Percentiles rank a stretch among this genome's conserved stretches.
Evolutionary conservation across 345 rosid genomes (phyloP).

Genomic region (Lagerstroemia speciosa): DNA sequence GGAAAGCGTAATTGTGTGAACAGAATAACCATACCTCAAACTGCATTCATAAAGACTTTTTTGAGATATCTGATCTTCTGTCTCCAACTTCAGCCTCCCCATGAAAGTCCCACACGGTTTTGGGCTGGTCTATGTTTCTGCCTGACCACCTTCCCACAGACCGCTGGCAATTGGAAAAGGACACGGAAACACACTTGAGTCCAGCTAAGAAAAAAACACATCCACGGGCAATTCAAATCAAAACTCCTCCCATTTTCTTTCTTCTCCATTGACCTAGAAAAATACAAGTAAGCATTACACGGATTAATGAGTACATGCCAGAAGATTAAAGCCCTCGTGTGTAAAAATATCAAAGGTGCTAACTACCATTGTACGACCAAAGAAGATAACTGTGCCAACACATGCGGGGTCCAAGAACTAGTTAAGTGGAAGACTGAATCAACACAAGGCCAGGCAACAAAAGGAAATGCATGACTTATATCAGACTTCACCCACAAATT

Average conservation of each 20-base stretch:
- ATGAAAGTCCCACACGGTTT: conserved; percentile 13
- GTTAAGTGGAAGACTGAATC: not conserved
- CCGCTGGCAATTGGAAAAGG: not conserved
- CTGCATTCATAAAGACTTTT: not conserved
- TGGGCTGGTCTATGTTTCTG: not conserved
- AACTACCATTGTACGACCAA: not conserved
- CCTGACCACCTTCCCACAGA: not conserved
- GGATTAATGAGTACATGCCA: not conserved
- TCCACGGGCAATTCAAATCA: not conserved
- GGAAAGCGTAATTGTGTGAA: not conserved
- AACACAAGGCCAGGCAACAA: not conserved
- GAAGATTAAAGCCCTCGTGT: conserved; percentile 4
- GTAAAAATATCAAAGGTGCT: not conserved
- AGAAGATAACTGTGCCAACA: not conserved
- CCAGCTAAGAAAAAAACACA: conserved; percentile 4
- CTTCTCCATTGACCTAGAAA: conserved; percentile 2
- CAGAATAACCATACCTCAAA: not conserved
- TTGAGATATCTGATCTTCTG: not conserved
- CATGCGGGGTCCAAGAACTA: not conserved
- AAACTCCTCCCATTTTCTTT: not conserved
- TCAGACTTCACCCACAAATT: conserved; percentile 3
- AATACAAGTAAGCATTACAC: not conserved
- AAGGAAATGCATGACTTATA: not conserved
- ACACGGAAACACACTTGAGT: not conserved
- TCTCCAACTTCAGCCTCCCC: not conserved